Evolutionary conservation across 495 filamentous ascomycete genomes (phyloP), one percentile per base, ranked within the genome.

Genomic region (Pyrenula massariospora): DNA sequence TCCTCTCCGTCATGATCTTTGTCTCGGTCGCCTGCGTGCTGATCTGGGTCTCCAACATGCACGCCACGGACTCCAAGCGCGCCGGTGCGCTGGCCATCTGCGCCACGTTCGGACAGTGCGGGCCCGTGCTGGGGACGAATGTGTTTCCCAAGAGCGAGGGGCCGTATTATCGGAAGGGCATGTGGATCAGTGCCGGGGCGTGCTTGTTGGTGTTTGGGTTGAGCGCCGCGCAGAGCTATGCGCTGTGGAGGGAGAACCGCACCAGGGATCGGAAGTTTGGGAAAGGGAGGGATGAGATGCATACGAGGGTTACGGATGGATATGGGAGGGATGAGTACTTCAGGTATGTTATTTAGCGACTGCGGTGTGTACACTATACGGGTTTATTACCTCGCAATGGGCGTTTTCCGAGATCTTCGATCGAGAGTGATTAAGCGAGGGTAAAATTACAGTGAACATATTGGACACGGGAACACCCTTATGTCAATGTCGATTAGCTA

Each of bases 81-180:
- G 64, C 64, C 0, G 64, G 66, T 10, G 67, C 61, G 0, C 56
- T 60, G 19, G 57, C 55, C 50, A 60, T 60, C 36, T 57, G 56
- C n/a, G 48, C 57, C 22, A 60, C 56, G n/a, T n/a, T 60, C 19
- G 58, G 58, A 3, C 58, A 60, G 24, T 60, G 58, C 22, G 58
- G 58, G 1, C 83, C 84, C 2, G 59, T 85, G 0, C 64, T 87
- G 15, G 84, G 83, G 0, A 83, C 79, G 15, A 71, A 80, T 22
- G 52, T 84, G 12, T 86, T 83, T 61, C 80, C 82, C 2, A 58
- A 58, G 0, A 59, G 56, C 1, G 73, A 84, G 3, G 63, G 55
- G 5, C 83, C 83, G 12, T 77, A 75, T 24, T 85, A 80, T 57
- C 58, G 66, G 3, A 73, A 68, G 55, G 81, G 83, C 2, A 81